Evolutionary conservation across 495 filamentous ascomycete genomes (phyloP), one percentile per base, ranked within the genome.

Genomic region (Penicillium alfredii): DNA sequence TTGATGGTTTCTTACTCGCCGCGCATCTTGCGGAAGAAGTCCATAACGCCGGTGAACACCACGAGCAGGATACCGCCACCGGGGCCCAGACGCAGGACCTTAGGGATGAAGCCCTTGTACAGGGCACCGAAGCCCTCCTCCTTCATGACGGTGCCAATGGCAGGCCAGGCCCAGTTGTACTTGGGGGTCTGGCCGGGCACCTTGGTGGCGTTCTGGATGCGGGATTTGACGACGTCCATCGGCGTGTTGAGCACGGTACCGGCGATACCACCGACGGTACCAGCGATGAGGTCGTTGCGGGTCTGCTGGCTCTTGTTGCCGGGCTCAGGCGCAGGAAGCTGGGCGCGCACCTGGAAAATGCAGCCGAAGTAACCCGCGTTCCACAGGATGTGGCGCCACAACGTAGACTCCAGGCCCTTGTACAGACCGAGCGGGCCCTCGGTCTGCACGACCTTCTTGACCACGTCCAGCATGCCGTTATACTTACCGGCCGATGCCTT

Each of bases 351-450:
- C 66, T 98, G 92, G 76, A 88, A 89, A 64, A 98, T 98, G 66
- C 87, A 88, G 51, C 92, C 92, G 60, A 98, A 98, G 72, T 98
- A 98, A 29, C 92, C 92, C 6, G 84, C 74, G 62, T 98, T 98
- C 92, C 92, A 98, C 39, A 96, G 73, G 35, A 96, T 78, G 66
- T 98, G 92, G 45, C 92, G 83, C 92, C 92, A 98, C 59, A 96
- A 68, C 16, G 92, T 98, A 24, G 82, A 86, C 65, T 98, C 92
- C 24, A 98, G 78, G 15, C 92, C 92, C 60, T 95, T 93, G 74
- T 98, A 98, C 66, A 98, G 68, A 36, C 89, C 86, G 39, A 97
- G 61, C 5, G 83, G 66, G 9, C 92, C 92, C 65, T 98, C 92
- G 35, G 79, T 71, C 51, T 74, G 72, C 21, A 96, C 73, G 22